These are phyloP conservation scores for Poa pratensis DNA, from an alignment of 176 grass and related monocot genomes.

Conservation along the genomic window DNA sequence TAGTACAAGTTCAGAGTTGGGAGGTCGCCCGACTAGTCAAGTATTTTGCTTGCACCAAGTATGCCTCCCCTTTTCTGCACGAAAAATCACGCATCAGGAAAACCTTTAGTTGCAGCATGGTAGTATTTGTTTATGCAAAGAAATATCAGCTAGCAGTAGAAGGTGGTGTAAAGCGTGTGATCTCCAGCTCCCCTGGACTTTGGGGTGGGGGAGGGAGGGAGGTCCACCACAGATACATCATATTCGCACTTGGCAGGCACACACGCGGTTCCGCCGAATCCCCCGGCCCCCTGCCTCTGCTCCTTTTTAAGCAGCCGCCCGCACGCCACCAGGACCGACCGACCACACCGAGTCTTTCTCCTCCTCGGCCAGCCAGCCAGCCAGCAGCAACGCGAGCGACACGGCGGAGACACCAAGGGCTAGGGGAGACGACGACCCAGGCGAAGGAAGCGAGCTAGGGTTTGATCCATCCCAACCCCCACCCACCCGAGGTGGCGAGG, in stretches of 20 bases:
- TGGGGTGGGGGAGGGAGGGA: neutral
- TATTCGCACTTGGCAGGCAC: neutral
- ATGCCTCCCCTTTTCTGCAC: no score
- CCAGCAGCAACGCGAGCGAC: neutral
- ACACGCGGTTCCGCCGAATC: neutral
- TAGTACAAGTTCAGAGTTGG: no score
- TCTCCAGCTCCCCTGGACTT: neutral
- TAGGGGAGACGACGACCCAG: neutral
- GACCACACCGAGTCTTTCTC: neutral
- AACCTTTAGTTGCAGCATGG: no score
- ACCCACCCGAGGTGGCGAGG: slow-evolving; percentile 27
- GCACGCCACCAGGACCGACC: neutral
- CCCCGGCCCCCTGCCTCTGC: no score
- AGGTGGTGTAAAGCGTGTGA: neutral
- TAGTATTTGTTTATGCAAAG: no score
- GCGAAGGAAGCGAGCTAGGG: slow-evolving; percentile 26
- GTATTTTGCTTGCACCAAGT: no score
- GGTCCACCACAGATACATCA: neutral
- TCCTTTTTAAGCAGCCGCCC: slow-evolving; percentile 36
- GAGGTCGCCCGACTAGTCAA: no score
- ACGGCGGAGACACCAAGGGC: slow-evolving; percentile 18
- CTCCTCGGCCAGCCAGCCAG: neutral
- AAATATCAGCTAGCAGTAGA: no score
- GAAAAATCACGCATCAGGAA: no score
- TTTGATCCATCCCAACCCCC: neutral